Conservation (phyloP, 2,329 filamentous ascomycete genomes). For the Xylaria sp. region DNA sequence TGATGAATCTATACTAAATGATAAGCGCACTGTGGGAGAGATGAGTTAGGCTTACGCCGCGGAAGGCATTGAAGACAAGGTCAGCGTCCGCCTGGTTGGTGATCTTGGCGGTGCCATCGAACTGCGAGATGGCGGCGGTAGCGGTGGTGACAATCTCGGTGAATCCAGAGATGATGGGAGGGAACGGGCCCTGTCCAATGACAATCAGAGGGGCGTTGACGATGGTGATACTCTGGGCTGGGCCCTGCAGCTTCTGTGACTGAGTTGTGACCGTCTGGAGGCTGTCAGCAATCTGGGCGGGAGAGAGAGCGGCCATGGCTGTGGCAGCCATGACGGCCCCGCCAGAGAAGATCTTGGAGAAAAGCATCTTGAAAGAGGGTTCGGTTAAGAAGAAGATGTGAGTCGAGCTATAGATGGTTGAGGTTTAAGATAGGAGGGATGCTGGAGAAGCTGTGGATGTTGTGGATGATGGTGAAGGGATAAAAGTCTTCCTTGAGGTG, state of each 20-base stretch:
- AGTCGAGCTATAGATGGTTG: constrained; percentile 1
- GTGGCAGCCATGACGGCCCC: constrained; percentile 34
- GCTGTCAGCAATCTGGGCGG: constrained; percentile 27
- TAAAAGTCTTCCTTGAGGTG: not conserved
- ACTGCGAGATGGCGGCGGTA: not conserved
- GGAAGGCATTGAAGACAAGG: constrained; percentile 34
- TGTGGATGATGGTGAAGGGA: constrained; percentile 28
- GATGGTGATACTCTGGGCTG: constrained; percentile 34
- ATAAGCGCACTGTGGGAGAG: not conserved
- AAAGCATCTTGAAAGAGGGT: constrained; percentile 31
- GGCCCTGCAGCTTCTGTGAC: constrained; percentile 25
- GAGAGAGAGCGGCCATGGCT: constrained; percentile 27
- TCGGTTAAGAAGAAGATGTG: constrained; percentile 6
- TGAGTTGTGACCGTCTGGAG: constrained; percentile 20
- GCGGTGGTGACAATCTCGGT: constrained; percentile 32
- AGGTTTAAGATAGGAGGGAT: not conserved
- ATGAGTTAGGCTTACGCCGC: constrained; percentile 18
- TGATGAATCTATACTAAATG: not conserved
- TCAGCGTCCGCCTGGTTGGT: constrained; percentile 22
- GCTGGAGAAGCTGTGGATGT: constrained; percentile 4
- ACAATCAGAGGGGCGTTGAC: constrained; percentile 31
- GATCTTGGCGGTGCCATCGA: constrained; percentile 17
- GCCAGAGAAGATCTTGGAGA: constrained; percentile 36
- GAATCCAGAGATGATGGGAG: constrained; percentile 26
- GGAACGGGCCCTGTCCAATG: constrained; percentile 31